Evolutionary conservation across 305 asterid species (phyloP), one percentile per base, ranked within the genome.

Genomic region (Fraxinus sp.): DNA sequence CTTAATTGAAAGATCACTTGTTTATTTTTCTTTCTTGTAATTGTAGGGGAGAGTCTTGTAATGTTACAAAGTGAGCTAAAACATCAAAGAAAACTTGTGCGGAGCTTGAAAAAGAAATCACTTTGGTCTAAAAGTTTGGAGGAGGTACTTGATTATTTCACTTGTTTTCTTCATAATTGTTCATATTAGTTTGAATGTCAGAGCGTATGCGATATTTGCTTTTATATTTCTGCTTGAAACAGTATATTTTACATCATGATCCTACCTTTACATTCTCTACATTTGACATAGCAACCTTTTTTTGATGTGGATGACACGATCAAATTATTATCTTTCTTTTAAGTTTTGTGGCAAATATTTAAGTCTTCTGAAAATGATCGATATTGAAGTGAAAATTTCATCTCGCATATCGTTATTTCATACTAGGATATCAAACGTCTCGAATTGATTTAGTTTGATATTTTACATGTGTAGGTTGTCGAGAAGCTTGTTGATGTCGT

Each of bases 121-220:
- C 97, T 97, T 86, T 97, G 99, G 99, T 89, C 98, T 55, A 97
- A 95, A 89, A 89, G 90, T 83, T 87, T 93, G 93, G 98, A 92
- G 85, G 98, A 97, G 99, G 99, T 97, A 91, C 79, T 57, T 82
- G 86, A 83, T 64, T 71, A 39, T 37, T 73, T 26, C 28, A 16
- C 39, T 85, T 57, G 81, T 30, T 3, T 84, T 16, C 0, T 10
- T 11, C 20, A 13, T 28, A 68, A 11, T 62, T 22, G 32, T 62
- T 20, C 70, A 59, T 59, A 59, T 59, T 22, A 62, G 11, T 66
- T 66, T 66, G 74, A 66, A 10, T 39, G 73, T 52, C 62, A 22
- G 28, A 52, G 41, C 30, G 18, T 28, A 3, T 66, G 5, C 20
- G 20, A 5, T 71, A 7, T 62, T 22, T 37, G 24, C 37, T 22